Percentiles rank a stretch among this genome's conserved stretches.
Conservation (phyloP, 148 eudicot species). For the Chenopodium suecicum region DNA sequence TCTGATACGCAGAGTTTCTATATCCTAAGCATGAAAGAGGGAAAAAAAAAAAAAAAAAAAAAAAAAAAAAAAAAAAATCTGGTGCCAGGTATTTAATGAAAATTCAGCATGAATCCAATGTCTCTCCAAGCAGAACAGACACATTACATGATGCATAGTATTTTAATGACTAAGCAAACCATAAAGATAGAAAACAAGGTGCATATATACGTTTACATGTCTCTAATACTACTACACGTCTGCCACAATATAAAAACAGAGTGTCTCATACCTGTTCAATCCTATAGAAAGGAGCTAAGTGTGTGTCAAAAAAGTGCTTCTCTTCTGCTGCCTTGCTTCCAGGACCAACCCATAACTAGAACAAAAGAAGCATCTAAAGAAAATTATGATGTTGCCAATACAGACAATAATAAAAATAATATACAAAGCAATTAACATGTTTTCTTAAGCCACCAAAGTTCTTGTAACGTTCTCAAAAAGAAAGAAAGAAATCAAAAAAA, state of each 20-base stretch:
- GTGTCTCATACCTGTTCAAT: slow-evolving; percentile 58
- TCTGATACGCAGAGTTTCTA: slow-evolving; percentile 1
- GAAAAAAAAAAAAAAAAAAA: no score
- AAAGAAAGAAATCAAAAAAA: no score
- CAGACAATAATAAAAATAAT: not conserved
- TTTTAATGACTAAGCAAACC: not conserved
- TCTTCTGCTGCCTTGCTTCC: slow-evolving; percentile 75
- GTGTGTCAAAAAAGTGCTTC: slow-evolving; percentile 63
- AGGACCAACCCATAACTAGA: slow-evolving; percentile 76
- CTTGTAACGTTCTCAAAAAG: not conserved
- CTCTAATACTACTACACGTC: not conserved
- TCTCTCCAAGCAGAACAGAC: not conserved
- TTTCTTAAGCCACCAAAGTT: not conserved
- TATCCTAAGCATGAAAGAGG: not conserved
- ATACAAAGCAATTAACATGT: slow-evolving; percentile 1
- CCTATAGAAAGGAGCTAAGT: slow-evolving; percentile 72
- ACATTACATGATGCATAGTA: not conserved
- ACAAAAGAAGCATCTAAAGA: slow-evolving; percentile 21
- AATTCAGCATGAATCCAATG: not conserved
- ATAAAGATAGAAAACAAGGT: not conserved
- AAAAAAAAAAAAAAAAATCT: not conserved
- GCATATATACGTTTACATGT: not conserved
- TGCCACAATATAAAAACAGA: not conserved
- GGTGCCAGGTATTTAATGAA: not conserved
- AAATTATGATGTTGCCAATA: not conserved